Percentiles rank a stretch among this genome's conserved stretches.
Conservation (phyloP, 2,329 filamentous ascomycete species). For the Orbilia oligospora region DNA sequence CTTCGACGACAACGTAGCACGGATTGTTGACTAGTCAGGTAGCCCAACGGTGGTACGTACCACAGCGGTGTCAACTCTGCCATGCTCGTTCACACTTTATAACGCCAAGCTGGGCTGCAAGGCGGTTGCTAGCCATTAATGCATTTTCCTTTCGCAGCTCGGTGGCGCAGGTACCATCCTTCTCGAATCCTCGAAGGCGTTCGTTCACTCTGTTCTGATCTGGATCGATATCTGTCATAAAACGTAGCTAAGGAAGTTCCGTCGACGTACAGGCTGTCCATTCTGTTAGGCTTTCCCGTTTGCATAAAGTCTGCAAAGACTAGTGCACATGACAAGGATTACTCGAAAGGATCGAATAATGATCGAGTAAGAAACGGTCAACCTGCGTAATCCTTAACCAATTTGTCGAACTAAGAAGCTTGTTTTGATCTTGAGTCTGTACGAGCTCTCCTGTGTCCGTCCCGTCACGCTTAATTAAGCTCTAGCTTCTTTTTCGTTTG, state of each 20-base stretch:
- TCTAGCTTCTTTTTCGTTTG: constrained; percentile 18
- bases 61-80: not conserved
- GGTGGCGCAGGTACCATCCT: constrained; percentile 39
- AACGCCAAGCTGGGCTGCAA: constrained; percentile 23
- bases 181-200: constrained; percentile 20
- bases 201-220: not conserved
- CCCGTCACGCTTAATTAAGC: constrained; percentile 37
- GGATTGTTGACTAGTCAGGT: constrained; percentile 9
- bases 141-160: not conserved
- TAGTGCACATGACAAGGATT: constrained; percentile 35
- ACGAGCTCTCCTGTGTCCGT: constrained; percentile 22
- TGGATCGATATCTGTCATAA: not conserved
- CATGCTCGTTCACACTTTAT: not conserved
- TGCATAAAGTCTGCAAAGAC: constrained; percentile 6
- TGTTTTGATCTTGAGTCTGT: constrained; percentile 23
- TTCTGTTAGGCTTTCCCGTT: not conserved
- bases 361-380: constrained; percentile 34
- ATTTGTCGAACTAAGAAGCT: constrained; percentile 26
- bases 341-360: constrained; percentile 50
- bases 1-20: not conserved
- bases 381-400: constrained; percentile 25
- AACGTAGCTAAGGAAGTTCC: not conserved
- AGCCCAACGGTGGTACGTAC: constrained; percentile 19
- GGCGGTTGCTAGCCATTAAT: not conserved
- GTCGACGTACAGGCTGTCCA: constrained; percentile 6